phyloP scores from a whole-genome alignment of 805 yeast species.

The Saturnispora gosingensis region DNA sequence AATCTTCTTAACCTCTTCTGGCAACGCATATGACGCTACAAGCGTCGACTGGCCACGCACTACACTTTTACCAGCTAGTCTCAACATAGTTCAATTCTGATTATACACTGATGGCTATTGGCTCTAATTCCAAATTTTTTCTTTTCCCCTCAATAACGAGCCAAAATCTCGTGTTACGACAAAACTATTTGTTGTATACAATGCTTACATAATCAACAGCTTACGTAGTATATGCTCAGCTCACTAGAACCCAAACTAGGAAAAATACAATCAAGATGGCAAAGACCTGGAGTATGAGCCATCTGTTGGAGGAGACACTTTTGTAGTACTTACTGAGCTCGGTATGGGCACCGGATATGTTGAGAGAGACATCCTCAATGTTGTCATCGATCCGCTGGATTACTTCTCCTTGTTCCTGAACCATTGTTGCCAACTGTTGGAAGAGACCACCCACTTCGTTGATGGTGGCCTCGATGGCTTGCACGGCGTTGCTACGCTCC shows the following conservation, averaged over 20 bases:
- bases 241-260: conserved; percentile 66
- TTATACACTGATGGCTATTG: neutral
- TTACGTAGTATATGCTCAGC: neutral
- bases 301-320: conserved; percentile 78
- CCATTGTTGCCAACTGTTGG: conserved; percentile 95
- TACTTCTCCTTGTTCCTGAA: conserved; percentile 92
- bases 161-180: neutral
- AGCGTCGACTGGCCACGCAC: conserved; percentile 2
- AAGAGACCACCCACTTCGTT: conserved; percentile 93
- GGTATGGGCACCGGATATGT: conserved; percentile 88
- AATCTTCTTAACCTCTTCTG: conserved; percentile 14
- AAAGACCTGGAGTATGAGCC: conserved; percentile 85
- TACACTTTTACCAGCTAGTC: conserved; percentile 5
- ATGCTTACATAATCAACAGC: neutral
- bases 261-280: conserved; percentile 76
- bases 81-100: conserved; percentile 1
- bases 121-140: neutral
- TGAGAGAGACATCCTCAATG: conserved; percentile 85
- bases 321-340: conserved; percentile 87
- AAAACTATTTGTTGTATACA: neutral
- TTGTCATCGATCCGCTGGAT: conserved; percentile 93
- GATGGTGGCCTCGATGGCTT: conserved; percentile 92
- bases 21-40: conserved; percentile 12
- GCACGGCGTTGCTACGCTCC: conserved; percentile 84
- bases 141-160: neutral